These are phyloP conservation scores for Metschnikowia drakensbergensis DNA, from an alignment of 805 yeast genomes.

Conservation along the genomic window DNA sequence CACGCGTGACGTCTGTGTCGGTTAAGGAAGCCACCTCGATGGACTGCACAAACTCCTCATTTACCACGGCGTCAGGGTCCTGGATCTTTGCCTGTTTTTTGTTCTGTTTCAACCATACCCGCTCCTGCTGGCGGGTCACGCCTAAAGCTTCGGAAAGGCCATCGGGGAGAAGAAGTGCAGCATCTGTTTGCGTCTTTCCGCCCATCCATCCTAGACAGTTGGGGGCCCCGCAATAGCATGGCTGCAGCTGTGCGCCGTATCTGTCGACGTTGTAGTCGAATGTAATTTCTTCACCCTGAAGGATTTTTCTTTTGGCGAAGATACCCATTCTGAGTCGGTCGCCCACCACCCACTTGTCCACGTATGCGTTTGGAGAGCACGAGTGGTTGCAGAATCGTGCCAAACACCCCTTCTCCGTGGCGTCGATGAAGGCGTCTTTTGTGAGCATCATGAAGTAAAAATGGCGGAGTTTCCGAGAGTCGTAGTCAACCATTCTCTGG, in stretches of 20 bases:
- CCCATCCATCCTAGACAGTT: conserved; percentile 93
- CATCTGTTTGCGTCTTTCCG: conserved; percentile 95
- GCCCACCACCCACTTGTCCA: conserved; percentile 96
- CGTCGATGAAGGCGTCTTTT: conserved; percentile 90
- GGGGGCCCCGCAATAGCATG: conserved; percentile 89
- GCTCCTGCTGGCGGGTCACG: conserved; percentile 62
- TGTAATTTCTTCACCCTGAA: conserved; percentile 83
- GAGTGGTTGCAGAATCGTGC: conserved; percentile 95
- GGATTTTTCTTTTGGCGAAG: conserved; percentile 73
- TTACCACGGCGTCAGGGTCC: conserved; percentile 54
- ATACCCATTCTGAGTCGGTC: conserved; percentile 91
- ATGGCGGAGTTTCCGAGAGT: conserved; percentile 63
- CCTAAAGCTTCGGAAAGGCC: conserved; percentile 83
- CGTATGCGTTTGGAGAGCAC: conserved; percentile 90
- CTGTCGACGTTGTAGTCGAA: conserved; percentile 93
- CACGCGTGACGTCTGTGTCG: conserved; percentile 64
- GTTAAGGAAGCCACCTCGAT: conserved; percentile 51
- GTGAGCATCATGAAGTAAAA: conserved; percentile 96
- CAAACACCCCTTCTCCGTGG: conserved; percentile 81
- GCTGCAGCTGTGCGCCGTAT: conserved; percentile 92
- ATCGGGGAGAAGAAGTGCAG: conserved; percentile 79
- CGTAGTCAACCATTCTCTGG: conserved; percentile 70
- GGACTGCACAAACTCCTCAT: conserved; percentile 60
- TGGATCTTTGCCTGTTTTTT: conserved; percentile 49
- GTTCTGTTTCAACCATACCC: conserved; percentile 60